Percentiles rank a stretch among this genome's conserved stretches.
Evolutionary conservation across 2,329 filamentous ascomycete species (phyloP).

Genomic region (Podosphaera xanthii): DNA sequence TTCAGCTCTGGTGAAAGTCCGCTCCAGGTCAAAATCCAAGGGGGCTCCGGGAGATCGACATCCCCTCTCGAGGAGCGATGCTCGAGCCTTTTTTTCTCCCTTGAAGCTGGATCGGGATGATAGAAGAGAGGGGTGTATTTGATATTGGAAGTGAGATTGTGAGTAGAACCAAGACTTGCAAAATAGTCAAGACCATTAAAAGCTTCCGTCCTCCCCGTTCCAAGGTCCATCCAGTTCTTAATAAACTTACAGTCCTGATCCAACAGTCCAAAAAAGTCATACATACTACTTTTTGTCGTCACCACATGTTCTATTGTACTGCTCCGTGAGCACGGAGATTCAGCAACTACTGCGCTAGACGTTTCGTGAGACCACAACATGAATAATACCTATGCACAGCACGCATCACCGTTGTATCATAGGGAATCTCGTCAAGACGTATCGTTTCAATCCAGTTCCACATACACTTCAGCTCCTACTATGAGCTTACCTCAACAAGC

Average conservation of each 20-base stretch:
- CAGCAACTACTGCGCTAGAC: neutral
- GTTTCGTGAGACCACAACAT: neutral
- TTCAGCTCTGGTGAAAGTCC: no score
- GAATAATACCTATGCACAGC: neutral
- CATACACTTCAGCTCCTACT: neutral
- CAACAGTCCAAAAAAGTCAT: neutral
- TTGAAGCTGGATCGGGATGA: no score
- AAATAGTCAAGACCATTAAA: no score
- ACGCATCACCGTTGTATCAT: neutral
- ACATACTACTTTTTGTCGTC: neutral
- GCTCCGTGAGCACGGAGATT: neutral
- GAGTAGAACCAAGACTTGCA: no score
- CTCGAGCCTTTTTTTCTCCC: no score
- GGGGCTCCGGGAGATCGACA: no score
- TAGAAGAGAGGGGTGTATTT: no score
- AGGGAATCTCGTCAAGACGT: neutral
- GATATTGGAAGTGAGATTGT: no score
- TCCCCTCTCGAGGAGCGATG: no score
- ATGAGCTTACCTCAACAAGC: slow-evolving; percentile 4
- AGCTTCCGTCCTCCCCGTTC: no score
- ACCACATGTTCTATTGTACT: neutral
- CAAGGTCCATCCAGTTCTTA: no score
- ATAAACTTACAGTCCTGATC: neutral
- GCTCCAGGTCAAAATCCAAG: no score
- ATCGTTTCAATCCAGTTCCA: neutral